phyloP scores from a whole-genome alignment of 805 yeast species.

The Kazachstania kunashirensis region DNA sequence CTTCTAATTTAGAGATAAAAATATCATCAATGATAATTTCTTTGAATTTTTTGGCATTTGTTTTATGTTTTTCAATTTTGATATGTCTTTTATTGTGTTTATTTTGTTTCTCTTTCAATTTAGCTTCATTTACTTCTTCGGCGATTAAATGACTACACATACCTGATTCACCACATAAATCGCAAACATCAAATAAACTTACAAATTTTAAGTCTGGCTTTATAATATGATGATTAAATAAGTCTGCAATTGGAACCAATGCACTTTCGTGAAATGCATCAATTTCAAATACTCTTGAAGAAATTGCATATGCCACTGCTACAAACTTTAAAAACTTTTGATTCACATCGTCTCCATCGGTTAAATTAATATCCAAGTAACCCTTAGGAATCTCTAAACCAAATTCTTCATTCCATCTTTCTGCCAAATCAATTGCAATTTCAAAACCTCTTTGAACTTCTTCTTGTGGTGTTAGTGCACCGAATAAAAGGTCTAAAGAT shows the following conservation, averaged over 20 bases:
- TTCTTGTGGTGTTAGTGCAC: constrained; percentile 21
- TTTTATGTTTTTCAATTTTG: constrained; percentile 1
- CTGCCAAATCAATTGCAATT: constrained; percentile 30
- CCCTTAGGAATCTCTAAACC: constrained; percentile 25
- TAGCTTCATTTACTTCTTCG: constrained; percentile 12
- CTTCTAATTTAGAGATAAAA: constrained; percentile 22
- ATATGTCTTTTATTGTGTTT: too few relatives aligned
- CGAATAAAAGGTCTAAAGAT: constrained; percentile 49
- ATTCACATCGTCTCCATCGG: constrained; percentile 13
- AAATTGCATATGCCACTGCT: constrained; percentile 47
- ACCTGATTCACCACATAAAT: constrained; percentile 37
- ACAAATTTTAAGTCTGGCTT: constrained; percentile 62
- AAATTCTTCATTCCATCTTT: constrained; percentile 25
- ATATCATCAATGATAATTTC: constrained; percentile 47
- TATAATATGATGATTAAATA: constrained; percentile 63
- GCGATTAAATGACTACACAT: constrained; percentile 34
- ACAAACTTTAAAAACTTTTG: constrained; percentile 41
- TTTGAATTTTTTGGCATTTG: constrained; percentile 44
- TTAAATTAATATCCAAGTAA: constrained; percentile 20
- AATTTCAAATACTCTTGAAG: constrained; percentile 73
- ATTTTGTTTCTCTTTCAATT: constrained; percentile 9
- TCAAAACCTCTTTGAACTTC: constrained; percentile 35
- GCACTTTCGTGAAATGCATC: constrained; percentile 68
- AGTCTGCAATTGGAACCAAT: constrained; percentile 84
- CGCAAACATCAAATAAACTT: constrained; percentile 43